Conservation (phyloP, 1,284 basidiomycete species). For the Malassezia pachydermatis region DNA sequence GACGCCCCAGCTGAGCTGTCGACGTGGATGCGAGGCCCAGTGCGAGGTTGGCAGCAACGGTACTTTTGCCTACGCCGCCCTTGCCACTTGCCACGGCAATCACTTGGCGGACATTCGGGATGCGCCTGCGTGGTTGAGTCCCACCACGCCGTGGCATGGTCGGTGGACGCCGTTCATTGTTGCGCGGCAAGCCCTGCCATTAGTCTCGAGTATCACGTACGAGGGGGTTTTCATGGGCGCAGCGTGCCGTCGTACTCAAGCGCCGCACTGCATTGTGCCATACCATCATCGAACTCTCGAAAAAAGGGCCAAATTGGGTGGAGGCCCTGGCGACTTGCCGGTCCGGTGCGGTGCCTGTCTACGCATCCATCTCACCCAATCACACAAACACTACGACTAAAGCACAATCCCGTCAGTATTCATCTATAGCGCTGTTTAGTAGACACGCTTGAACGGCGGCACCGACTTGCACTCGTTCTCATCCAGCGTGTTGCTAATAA, state of each 20-base stretch:
- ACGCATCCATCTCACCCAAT: too few relatives aligned
- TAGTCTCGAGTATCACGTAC: slow-evolving; percentile 7
- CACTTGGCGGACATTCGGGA: slow-evolving; percentile 55
- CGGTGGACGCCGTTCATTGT: slow-evolving; percentile 33
- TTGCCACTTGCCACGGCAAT: slow-evolving; percentile 86
- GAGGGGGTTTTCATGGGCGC: slow-evolving; percentile 37
- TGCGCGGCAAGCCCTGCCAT: slow-evolving; percentile 30
- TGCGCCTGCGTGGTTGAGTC: slow-evolving; percentile 51
- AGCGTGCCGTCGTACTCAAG: background rate
- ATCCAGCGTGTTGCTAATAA: slow-evolving; percentile 77
- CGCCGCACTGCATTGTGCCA: too few relatives aligned
- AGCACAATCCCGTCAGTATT: too few relatives aligned
- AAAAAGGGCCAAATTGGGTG: background rate
- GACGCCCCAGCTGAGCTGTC: background rate
- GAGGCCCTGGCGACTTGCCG: too few relatives aligned
- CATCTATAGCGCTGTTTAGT: too few relatives aligned
- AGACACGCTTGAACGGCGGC: slow-evolving; percentile 41
- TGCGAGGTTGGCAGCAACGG: slow-evolving; percentile 75
- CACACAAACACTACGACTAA: background rate
- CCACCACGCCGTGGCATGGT: slow-evolving; percentile 45
- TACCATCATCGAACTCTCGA: background rate
- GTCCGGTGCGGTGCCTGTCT: too few relatives aligned
- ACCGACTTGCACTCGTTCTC: slow-evolving; percentile 76
- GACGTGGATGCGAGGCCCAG: slow-evolving; percentile 54
- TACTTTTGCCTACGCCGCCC: slow-evolving; percentile 94